Evolutionary conservation across 208 protist species (phyloP).

Genomic region (Leishmania martiniquensis): DNA sequence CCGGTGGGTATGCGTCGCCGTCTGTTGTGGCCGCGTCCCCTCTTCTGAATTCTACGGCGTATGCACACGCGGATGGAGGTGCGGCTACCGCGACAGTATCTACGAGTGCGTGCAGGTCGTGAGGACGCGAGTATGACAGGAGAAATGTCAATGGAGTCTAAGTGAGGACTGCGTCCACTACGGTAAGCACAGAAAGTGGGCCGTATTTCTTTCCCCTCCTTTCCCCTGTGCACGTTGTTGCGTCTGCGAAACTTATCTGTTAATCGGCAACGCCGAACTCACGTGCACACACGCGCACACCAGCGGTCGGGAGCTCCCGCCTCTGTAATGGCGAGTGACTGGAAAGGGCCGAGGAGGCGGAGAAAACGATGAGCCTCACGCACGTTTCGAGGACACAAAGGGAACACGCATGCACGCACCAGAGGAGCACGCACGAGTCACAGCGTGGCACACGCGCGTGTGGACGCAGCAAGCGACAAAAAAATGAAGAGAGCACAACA

Average conservation of each 20-base stretch:
- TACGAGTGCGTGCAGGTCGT: neutral
- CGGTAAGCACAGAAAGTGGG: neutral
- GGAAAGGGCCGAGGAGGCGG: too few relatives aligned
- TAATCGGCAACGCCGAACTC: neutral
- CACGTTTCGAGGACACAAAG: neutral
- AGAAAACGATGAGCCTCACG: neutral
- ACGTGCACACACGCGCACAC: neutral
- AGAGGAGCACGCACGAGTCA: neutral
- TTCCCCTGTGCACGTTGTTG: neutral
- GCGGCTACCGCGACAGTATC: neutral
- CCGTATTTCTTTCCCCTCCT: too few relatives aligned
- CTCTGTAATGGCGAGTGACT: neutral
- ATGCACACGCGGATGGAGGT: neutral
- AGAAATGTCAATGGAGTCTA: neutral
- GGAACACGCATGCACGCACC: neutral
- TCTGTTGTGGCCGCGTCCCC: neutral
- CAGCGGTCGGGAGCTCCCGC: neutral
- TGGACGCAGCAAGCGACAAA: slow-evolving; percentile 3
- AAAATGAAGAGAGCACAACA: too few relatives aligned
- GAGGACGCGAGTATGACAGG: neutral
- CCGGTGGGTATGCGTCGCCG: neutral
- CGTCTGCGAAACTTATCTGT: neutral
- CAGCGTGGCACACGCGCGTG: neutral
- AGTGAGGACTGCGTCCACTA: neutral
- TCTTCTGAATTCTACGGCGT: neutral